A percentile compares a stretch with the other conserved stretches of the same genome.
phyloP scores from a whole-genome alignment of 495 filamentous ascomycete species.

The Apiosordaria backusii region DNA sequence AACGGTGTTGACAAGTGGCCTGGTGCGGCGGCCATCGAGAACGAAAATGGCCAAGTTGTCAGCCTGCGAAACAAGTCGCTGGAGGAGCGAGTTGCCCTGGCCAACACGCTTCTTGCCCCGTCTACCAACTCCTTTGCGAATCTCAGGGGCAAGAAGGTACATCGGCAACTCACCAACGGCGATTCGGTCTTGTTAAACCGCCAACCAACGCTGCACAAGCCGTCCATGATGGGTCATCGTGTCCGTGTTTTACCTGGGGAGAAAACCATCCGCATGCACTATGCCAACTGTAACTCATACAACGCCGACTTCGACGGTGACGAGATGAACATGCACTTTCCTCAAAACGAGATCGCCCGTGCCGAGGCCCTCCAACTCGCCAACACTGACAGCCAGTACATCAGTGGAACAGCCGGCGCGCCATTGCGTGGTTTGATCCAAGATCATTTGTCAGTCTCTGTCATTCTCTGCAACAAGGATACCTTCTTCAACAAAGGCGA shows the following conservation, averaged over 20 bases:
- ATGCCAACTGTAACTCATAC: constrained; percentile 99
- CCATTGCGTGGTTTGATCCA: constrained; percentile 96
- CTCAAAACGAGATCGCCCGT: constrained; percentile 91
- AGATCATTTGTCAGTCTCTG: constrained; percentile 94
- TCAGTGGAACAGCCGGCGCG: constrained; percentile 89
- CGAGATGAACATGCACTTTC: constrained; percentile 99
- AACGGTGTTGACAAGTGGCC: constrained; percentile 94
- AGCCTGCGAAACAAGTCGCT: constrained; percentile 79
- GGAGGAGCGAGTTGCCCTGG: constrained; percentile 79
- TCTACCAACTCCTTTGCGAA: constrained; percentile 71
- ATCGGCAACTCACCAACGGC: constrained; percentile 91
- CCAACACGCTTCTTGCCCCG: constrained; percentile 90
- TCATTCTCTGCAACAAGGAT: constrained; percentile 85
- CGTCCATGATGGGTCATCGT: constrained; percentile 99
- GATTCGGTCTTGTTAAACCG: constrained; percentile 99
- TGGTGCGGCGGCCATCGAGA: constrained; percentile 89
- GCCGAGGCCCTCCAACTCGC: constrained; percentile 89
- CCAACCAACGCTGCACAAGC: constrained; percentile 98
- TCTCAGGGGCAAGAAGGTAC: constrained; percentile 89
- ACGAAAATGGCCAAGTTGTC: constrained; percentile 87
- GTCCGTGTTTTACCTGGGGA: constrained; percentile 89
- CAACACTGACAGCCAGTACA: constrained; percentile 95
- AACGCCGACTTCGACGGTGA: constrained; percentile 99
- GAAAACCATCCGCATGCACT: constrained; percentile 98
- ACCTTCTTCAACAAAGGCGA: constrained; percentile 86